Conservation (phyloP, 805 yeast genomes). For the Starmera amethionina region DNA sequence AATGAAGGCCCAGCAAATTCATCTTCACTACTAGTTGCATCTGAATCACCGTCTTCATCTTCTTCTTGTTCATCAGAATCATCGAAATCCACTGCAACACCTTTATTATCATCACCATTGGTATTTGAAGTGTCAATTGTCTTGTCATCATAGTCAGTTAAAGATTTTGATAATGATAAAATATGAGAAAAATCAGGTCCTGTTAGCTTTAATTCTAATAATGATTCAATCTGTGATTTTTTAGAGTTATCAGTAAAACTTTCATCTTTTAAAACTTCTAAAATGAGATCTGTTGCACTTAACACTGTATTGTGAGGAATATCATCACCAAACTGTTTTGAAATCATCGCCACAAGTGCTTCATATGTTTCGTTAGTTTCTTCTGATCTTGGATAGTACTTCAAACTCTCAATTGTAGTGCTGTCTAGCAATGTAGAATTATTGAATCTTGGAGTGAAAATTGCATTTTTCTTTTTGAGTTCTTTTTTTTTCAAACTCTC, state of each 20-base stretch:
- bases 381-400: slow-evolving; percentile 54
- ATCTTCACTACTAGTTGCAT: slow-evolving; percentile 18
- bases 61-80: slow-evolving; percentile 32
- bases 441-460: slow-evolving; percentile 1
- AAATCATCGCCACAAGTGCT: slow-evolving; percentile 49
- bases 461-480: slow-evolving; percentile 7
- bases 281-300: slow-evolving; percentile 60
- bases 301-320: slow-evolving; percentile 64
- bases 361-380: slow-evolving; percentile 44
- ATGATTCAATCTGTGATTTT: slow-evolving; percentile 34
- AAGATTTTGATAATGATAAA: slow-evolving; percentile 8
- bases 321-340: slow-evolving; percentile 49
- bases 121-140: slow-evolving; percentile 7
- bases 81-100: slow-evolving; percentile 33
- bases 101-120: slow-evolving; percentile 20
- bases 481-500: slow-evolving; percentile 11
- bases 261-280: slow-evolving; percentile 45
- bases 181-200: slow-evolving; percentile 34
- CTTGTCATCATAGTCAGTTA: slow-evolving; percentile 36
- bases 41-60: slow-evolving; percentile 18
- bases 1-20: slow-evolving; percentile 25
- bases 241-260: slow-evolving; percentile 34
- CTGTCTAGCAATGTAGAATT: slow-evolving; percentile 23
- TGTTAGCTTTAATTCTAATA: slow-evolving; percentile 24
- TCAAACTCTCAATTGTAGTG: slow-evolving; percentile 34